A percentile compares a stretch with the other conserved stretches of the same genome.
phyloP scores from a whole-genome alignment of 2,329 filamentous ascomycete genomes.

The Paecilomyces formosus region DNA sequence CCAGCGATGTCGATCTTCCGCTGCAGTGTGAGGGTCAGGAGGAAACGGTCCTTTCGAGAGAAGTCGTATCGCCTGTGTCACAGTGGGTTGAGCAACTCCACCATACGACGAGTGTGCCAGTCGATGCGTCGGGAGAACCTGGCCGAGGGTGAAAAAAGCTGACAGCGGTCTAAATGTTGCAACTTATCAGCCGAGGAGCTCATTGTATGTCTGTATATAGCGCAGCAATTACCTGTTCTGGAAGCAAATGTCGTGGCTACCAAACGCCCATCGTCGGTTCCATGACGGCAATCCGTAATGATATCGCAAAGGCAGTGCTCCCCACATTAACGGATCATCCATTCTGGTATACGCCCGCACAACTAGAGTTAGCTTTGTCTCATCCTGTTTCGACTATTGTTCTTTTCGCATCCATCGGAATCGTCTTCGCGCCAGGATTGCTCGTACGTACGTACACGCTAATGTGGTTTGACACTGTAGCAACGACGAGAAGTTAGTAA shows the following conservation, averaged over 20 bases:
- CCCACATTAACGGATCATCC: constrained; percentile 94
- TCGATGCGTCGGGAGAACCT: constrained; percentile 85
- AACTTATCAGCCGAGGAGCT: constrained; percentile 3
- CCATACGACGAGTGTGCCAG: constrained; percentile 68
- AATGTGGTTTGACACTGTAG: constrained; percentile 76
- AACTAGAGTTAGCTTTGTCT: constrained; percentile 19
- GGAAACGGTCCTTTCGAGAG: constrained; percentile 62
- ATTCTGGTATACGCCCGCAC: constrained; percentile 49
- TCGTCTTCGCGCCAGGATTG: constrained; percentile 5
- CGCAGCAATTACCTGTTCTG: constrained; percentile 60
- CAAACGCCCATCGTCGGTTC: constrained; percentile 81
- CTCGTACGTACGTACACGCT: constrained; percentile 64
- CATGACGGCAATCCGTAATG: constrained; percentile 54
- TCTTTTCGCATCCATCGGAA: constrained; percentile 10
- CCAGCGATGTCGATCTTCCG: constrained; percentile 27
- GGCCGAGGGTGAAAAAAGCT: constrained; percentile 80
- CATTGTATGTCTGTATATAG: background rate
- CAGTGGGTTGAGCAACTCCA: constrained; percentile 82
- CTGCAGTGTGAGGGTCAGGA: constrained; percentile 37
- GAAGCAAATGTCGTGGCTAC: constrained; percentile 93
- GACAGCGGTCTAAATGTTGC: constrained; percentile 51
- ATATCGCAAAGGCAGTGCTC: constrained; percentile 70
- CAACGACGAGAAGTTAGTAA: background rate
- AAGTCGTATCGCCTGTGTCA: constrained; percentile 76
- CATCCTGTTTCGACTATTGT: constrained; percentile 5